A percentile compares a stretch with the other conserved stretches of the same genome.
Conservation (phyloP, 352 stramenopile genomes). For the Phytophthora kernoviae region DNA sequence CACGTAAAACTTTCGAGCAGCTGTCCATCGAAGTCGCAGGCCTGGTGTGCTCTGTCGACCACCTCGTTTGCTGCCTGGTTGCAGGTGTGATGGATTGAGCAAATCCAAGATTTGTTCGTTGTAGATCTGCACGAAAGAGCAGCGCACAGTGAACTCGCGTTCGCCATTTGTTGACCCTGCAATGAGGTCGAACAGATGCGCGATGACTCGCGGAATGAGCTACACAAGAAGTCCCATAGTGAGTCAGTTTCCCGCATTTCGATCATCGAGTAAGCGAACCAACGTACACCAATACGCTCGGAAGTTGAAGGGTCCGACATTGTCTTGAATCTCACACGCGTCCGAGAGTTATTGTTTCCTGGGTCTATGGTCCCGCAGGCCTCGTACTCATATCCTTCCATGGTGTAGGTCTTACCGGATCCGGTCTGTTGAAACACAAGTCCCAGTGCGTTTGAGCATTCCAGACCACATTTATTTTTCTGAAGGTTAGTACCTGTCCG, state of each 20-base stretch:
- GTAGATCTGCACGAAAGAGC: conserved; percentile 85
- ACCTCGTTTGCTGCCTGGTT: conserved; percentile 1
- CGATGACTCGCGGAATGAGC: conserved; percentile 56
- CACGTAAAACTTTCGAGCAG: conserved; percentile 62
- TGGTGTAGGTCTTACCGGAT: conserved; percentile 67
- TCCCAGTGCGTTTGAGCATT: too few species aligned
- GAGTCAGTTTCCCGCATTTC: conserved; percentile 6
- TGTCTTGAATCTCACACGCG: conserved; percentile 19
- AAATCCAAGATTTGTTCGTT: conserved; percentile 88
- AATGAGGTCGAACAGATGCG: conserved; percentile 35
- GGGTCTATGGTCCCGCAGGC: neutral
- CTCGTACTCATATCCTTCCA: conserved; percentile 54
- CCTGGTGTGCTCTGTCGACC: conserved; percentile 9
- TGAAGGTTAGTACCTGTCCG: conserved; percentile 43
- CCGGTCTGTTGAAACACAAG: conserved; percentile 46
- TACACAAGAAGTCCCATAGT: neutral
- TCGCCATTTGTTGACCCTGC: conserved; percentile 47
- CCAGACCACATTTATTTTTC: neutral
- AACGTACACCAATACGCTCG: conserved; percentile 34
- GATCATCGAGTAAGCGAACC: too few species aligned
- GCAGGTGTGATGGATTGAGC: conserved; percentile 56
- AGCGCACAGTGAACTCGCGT: conserved; percentile 50
- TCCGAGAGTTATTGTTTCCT: neutral
- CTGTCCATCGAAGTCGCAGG: conserved; percentile 53
- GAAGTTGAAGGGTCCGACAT: conserved; percentile 21